Conservation (phyloP, 2,329 filamentous ascomycete species). For the Chrysoporthe deuterocubensis region DNA sequence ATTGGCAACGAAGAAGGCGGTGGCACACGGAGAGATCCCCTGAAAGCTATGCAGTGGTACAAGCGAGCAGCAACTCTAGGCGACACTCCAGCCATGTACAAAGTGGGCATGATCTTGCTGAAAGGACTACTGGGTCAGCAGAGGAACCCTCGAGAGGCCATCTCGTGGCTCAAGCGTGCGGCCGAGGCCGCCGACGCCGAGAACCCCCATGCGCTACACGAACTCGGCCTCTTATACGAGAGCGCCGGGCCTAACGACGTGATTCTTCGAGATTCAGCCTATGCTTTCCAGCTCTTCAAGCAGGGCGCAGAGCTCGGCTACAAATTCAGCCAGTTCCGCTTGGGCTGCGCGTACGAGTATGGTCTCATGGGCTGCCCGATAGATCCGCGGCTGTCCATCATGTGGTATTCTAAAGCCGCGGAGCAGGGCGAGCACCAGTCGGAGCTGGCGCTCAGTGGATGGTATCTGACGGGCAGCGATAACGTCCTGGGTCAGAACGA, state of each 20-base stretch:
- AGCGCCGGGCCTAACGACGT: slow-evolving; percentile 69
- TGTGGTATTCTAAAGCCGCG: slow-evolving; percentile 91
- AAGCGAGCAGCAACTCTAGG: slow-evolving; percentile 88
- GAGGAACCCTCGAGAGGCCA: slow-evolving; percentile 80
- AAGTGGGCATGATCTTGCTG: slow-evolving; percentile 93
- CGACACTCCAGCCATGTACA: slow-evolving; percentile 95
- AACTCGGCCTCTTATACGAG: slow-evolving; percentile 72
- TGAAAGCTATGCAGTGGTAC: slow-evolving; percentile 98
- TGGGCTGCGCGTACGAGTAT: slow-evolving; percentile 89
- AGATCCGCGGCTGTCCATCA: slow-evolving; percentile 82
- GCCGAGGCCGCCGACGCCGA: slow-evolving; percentile 85
- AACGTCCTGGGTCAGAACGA: slow-evolving; percentile 90
- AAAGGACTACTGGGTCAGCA: slow-evolving; percentile 92
- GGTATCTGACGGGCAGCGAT: slow-evolving; percentile 92
- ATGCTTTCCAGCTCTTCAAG: slow-evolving; percentile 80
- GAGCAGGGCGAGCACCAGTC: slow-evolving; percentile 93
- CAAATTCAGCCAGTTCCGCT: slow-evolving; percentile 90
- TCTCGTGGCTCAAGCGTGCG: slow-evolving; percentile 91
- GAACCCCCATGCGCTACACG: slow-evolving; percentile 94
- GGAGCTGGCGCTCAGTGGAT: slow-evolving; percentile 82
- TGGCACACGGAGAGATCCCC: slow-evolving; percentile 84
- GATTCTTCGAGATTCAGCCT: slow-evolving; percentile 79
- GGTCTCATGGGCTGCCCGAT: slow-evolving; percentile 81
- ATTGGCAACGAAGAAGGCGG: slow-evolving; percentile 94
- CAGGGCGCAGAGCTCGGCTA: slow-evolving; percentile 89